Evolutionary conservation across 179 eudicot genomes (phyloP), one percentile per base, ranked within the genome.

Genomic region (Vitellaria paradoxa): DNA sequence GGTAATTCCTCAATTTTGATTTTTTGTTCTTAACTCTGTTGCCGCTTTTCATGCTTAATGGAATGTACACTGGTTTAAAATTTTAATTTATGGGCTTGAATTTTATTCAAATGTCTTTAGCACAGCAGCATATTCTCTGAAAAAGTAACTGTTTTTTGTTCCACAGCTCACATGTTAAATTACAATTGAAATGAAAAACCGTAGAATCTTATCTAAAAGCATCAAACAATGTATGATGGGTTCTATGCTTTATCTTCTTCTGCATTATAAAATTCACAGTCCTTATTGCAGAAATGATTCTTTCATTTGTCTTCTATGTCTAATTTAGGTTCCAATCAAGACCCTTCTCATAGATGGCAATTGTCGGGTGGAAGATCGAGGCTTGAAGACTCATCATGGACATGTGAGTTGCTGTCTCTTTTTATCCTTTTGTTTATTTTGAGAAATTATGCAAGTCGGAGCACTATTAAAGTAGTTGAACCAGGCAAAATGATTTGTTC

Each of bases 291-390:
- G n/a, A 59, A 59, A 68, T 71, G 65, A 73, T 74, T 37, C 73
- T n/a, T 30, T 72, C 61, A 50, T 75, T 76, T 11, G 68, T 45
- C 24, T 21, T 68, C 45, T 74, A 24, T 49, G 24, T 73, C 57
- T 76, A 53, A 73, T 59, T 30, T 78, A 96, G 98, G 98, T 91
- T 68, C 99, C 99, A n/a, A 87, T 94, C 78, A 92, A 94, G 89
- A 92, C 97, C 59, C 90, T 96, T 79, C 92, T 94, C 72, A 91
- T 96, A 73, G 99, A 96, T 86, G 99, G 99, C 72, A 96, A 94
- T 84, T 96, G 99, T 81, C 88, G 99, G 79, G 99, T 96, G 86
- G 99, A 96, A 91, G 99, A 96, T 71, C 86, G 94, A 81, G 99
- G 99, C 76, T 82, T 96, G 90, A 96, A 96, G 90, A 94, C 97